Percentiles rank a stretch among this genome's conserved stretches.
Evolutionary conservation across 1,284 basidiomycete genomes (phyloP).

Genomic region (Rhodotorula sp.): DNA sequence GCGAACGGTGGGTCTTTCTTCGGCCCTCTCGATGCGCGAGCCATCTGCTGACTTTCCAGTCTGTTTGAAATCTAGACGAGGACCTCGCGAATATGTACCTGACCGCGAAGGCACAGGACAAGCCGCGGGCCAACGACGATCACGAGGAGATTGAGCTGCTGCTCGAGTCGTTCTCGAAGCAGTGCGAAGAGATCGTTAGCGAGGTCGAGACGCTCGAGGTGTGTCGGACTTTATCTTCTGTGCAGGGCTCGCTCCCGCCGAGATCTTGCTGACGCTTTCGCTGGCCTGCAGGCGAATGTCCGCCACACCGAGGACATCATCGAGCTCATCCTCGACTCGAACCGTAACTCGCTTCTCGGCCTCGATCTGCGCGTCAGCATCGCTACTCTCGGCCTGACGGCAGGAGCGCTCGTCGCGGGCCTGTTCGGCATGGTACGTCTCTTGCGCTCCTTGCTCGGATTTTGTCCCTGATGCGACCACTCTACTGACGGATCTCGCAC

Average conservation of each 20-base stretch:
- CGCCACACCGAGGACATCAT: constrained; percentile 52
- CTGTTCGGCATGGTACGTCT: constrained; percentile 75
- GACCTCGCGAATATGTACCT: constrained; percentile 91
- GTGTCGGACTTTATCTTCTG: neutral
- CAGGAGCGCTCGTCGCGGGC: constrained; percentile 88
- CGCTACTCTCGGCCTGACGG: constrained; percentile 84
- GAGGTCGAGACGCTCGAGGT: constrained; percentile 87
- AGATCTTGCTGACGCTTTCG: neutral
- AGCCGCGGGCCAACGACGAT: constrained; percentile 64
- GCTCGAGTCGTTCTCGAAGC: constrained; percentile 90
- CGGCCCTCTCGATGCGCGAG: neutral
- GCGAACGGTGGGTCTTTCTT: constrained; percentile 65
- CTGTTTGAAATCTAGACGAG: constrained; percentile 62
- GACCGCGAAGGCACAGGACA: constrained; percentile 68
- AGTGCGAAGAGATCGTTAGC: constrained; percentile 91
- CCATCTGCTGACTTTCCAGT: neutral
- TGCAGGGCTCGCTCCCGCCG: neutral
- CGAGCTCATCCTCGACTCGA: constrained; percentile 93
- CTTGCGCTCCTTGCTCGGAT: too few relatives aligned
- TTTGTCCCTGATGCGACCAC: too few relatives aligned
- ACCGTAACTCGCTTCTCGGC: constrained; percentile 87
- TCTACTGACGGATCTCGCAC: neutral
- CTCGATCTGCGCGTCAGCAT: constrained; percentile 94
- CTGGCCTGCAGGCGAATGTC: constrained; percentile 7
- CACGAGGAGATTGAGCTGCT: constrained; percentile 92